Base-by-base conservation (phyloP, 2,329 filamentous ascomycete species). In the Neoscytalidium dimidiatum region DNA sequence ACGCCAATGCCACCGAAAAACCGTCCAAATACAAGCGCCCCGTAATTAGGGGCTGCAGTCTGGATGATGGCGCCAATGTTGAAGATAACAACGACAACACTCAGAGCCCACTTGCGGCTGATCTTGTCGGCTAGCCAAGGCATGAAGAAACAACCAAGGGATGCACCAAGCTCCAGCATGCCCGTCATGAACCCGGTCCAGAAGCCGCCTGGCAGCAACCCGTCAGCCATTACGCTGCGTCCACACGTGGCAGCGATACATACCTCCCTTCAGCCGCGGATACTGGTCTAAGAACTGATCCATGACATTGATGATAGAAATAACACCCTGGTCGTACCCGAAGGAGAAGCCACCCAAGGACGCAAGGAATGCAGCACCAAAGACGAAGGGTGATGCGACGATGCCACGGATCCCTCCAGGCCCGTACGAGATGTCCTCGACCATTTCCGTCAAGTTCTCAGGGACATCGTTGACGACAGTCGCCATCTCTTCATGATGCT, bases 251-350 rank as follows among this genome's bases (percentile, higher is more conserved):
- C 0, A n/a, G 14, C 0, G 5, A 0, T 14, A 43, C 35, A 1
- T n/a, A 44, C 52, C 35, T 14, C 64, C 66, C 14, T 64, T 61
- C n/a, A 77, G 71, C 23, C 73, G 66, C 17, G 78, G 76, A 67
- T 78, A 82, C 1, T 68, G 69, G 0, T 73, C 63, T 21, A 80
- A 74, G 64, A 83, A 83, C 56, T 82, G 79, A 0, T 73, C 69
- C 79, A 83, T 82, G 13, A 80, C 76, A 7, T 81, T 74, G 66
- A 82, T 81, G 48, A 83, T 72, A 1, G 72, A 77, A 57, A 80
- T 78, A 19, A 29, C 67, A 35, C 64, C 67, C 53, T 68, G 67
- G 35, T 68, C 66, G 17, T 60, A 62, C 64, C 78, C 79, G 66
- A 80, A 80, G 0, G 78, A 76, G 29, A 79, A 74, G 4, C 78